Evolutionary conservation across 1,284 basidiomycete species (phyloP).

Genomic region (Porogramme epimiltina): DNA sequence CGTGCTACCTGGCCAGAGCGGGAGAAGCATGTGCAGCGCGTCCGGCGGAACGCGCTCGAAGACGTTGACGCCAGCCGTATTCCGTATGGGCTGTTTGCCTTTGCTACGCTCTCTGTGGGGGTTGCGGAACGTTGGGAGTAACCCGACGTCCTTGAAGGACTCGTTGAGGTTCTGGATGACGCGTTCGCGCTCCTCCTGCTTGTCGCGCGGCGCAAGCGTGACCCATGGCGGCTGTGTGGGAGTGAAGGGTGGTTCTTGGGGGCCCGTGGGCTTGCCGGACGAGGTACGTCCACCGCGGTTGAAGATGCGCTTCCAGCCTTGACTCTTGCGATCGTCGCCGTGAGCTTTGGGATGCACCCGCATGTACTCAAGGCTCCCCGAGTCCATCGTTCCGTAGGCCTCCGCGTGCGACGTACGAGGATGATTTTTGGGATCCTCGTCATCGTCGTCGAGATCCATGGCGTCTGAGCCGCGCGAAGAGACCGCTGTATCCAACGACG

Average conservation of each 20-base stretch:
- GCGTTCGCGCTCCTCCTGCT: constrained; percentile 65
- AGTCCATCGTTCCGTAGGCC: constrained; percentile 70
- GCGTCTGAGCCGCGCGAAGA: constrained; percentile 15
- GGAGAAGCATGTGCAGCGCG: constrained; percentile 78
- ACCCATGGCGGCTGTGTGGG: constrained; percentile 62
- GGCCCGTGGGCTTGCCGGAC: constrained; percentile 21
- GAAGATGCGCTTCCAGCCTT: constrained; percentile 23
- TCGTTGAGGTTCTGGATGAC: constrained; percentile 70
- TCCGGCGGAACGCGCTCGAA: constrained; percentile 67
- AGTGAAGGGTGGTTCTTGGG: constrained; percentile 31
- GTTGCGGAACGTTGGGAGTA: constrained; percentile 57
- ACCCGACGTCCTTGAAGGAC: constrained; percentile 76
- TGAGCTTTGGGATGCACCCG: constrained; percentile 35
- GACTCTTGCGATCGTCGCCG: constrained; percentile 26
- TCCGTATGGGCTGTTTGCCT: constrained; percentile 33
- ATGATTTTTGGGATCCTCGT: constrained; percentile 35
- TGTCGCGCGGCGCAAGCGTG: constrained; percentile 58
- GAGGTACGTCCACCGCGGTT: constrained; percentile 10
- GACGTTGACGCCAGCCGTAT: constrained; percentile 41
- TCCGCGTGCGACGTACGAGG: constrained; percentile 72
- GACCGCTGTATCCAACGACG: constrained; percentile 13
- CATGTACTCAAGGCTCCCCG: constrained; percentile 54
- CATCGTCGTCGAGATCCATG: constrained; percentile 41
- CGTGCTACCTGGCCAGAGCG: constrained; percentile 77
- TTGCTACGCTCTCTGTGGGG: constrained; percentile 29